These are phyloP conservation scores for Cantharellus anzutake DNA, from an alignment of 768 basidiomycete species.

Conservation along the genomic window DNA sequence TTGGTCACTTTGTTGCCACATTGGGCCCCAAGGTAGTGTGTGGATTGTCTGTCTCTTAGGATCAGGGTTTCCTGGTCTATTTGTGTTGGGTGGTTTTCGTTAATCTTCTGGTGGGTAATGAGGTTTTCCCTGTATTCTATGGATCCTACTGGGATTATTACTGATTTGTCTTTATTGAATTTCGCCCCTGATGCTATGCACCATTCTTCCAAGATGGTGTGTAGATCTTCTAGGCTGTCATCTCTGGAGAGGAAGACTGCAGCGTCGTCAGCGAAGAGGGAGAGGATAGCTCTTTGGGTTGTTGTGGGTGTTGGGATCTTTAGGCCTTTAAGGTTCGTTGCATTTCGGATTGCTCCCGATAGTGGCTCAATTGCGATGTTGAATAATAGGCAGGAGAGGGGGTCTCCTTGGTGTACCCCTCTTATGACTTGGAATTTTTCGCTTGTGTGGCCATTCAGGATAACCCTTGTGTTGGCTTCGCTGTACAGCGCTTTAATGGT, in stretches of 20 bases:
- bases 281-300: not conserved
- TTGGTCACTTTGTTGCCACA: constrained; percentile 9
- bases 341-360: constrained; percentile 1
- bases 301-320: not conserved
- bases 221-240: constrained; percentile 10
- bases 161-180: constrained; percentile 14
- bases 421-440: constrained; percentile 3
- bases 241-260: constrained; percentile 7
- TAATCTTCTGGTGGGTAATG: not conserved
- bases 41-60: constrained; percentile 4
- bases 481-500: constrained; percentile 12
- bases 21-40: constrained; percentile 10
- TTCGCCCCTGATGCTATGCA: constrained; percentile 13
- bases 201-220: constrained; percentile 11
- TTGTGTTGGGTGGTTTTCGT: not conserved
- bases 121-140: constrained; percentile 1
- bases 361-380: constrained; percentile 13
- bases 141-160: constrained; percentile 11
- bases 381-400: constrained; percentile 12
- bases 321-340: constrained; percentile 3
- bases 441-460: constrained; percentile 8
- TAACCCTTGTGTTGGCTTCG: constrained; percentile 7
- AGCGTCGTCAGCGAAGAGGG: constrained; percentile 14
- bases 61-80: constrained; percentile 1
- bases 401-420: constrained; percentile 13